Evolutionary conservation across 2,329 filamentous ascomycete species (phyloP), one percentile per base, ranked within the genome.

Genomic region (Fusarium transvaalense): DNA sequence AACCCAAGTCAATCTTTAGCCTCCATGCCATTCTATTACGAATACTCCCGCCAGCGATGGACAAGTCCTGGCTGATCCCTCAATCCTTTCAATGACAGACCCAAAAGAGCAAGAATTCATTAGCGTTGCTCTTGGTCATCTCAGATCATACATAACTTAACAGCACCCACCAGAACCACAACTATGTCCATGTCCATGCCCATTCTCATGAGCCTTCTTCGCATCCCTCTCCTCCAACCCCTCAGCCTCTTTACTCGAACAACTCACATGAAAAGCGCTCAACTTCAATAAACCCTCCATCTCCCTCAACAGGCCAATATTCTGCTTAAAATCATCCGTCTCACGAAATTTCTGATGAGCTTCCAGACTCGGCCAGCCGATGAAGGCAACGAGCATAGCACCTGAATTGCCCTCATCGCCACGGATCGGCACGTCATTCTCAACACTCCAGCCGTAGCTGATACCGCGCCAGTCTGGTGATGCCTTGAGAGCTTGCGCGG

Each of bases 361-460:
- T 37, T 81, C 77, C 2, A 80, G 66, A 34, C 77, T 80, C 0
- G 77, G 69, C 80, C 80, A 82, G 1, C 78, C 79, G 14, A 82
- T 74, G 4, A 80, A 70, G 0, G 65, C 71, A 1, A 63, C 51
- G 2, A 77, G 56, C 55, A 77, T 51, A 8, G 61, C 73, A 0
- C 75, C 75, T 2, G 68, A 69, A 37, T 74, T 72, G 3, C 50
- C 32, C 58, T 78, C 62, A 14, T 77, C 68, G 35, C 76, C 71
- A 45, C 67, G 68, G 3, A 78, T 43, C 3, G 76, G 64, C 8
- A 78, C 72, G 45, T 80, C 74, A 3, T 72, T 71, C 47, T 79
- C 78, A 0, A 76, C 58, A 10, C 76, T 77, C 77, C 77, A 79
- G 9, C 76, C 76, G 29, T 72, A 73, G 63, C 71, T 73, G 32